These are phyloP conservation scores for Malbranchea cinnamomea DNA, from an alignment of 2,329 filamentous ascomycete genomes.

Conservation along the genomic window DNA sequence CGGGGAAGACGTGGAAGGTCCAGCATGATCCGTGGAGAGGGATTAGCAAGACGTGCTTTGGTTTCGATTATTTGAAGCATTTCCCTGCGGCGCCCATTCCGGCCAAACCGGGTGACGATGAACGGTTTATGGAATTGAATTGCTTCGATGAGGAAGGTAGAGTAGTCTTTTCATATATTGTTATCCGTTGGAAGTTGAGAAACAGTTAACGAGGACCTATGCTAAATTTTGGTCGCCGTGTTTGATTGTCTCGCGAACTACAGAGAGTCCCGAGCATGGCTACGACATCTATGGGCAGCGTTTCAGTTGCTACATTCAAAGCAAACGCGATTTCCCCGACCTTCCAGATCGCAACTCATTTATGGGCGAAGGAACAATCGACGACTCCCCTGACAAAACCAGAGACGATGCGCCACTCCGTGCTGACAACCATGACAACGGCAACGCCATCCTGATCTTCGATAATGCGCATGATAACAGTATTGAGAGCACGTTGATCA, in stretches of 20 bases:
- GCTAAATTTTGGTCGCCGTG: neutral
- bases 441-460: conserved; percentile 38
- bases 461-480: conserved; percentile 34
- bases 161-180: conserved; percentile 1
- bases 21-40: conserved; percentile 38
- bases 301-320: conserved; percentile 36
- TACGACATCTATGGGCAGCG: conserved; percentile 38
- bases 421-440: conserved; percentile 33
- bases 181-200: neutral
- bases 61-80: conserved; percentile 36
- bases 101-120: conserved; percentile 8
- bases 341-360: conserved; percentile 33
- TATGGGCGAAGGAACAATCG: conserved; percentile 20
- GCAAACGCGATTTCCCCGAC: conserved; percentile 27
- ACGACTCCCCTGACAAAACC: conserved; percentile 16
- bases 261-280: conserved; percentile 29
- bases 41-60: conserved; percentile 35
- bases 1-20: conserved; percentile 35
- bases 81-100: conserved; percentile 16
- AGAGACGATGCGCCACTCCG: conserved; percentile 25
- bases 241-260: conserved; percentile 3
- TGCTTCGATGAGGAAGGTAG: conserved; percentile 28
- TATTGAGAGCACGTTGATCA: conserved; percentile 35
- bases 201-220: neutral
- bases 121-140: conserved; percentile 33